Conservation (phyloP, 176 grass and related monocot species). For the Oryza meyeriana region DNA sequence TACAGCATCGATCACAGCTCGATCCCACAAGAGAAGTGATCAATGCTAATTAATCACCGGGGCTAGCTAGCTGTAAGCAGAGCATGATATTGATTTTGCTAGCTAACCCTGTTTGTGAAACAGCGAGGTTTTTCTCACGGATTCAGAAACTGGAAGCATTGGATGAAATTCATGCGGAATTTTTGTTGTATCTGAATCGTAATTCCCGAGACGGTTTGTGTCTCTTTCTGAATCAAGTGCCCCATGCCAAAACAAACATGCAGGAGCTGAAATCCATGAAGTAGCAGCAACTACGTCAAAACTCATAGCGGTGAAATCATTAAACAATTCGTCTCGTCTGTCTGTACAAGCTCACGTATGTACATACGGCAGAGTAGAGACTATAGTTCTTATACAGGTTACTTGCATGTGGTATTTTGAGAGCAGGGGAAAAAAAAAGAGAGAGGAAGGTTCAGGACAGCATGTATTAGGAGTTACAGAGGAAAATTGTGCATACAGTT, state of each 20-base stretch:
- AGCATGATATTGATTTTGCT: background rate
- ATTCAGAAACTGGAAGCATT: background rate
- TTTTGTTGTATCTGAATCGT: background rate
- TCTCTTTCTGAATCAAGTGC: background rate
- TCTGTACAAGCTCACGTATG: background rate
- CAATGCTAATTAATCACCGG: background rate
- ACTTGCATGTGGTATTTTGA: background rate
- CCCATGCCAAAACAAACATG: background rate
- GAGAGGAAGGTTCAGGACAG: no score
- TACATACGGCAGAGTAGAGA: background rate
- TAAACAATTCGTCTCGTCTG: background rate
- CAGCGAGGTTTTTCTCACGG: background rate
- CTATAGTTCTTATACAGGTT: background rate
- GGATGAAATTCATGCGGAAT: background rate
- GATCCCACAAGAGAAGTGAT: background rate
- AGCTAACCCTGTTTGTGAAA: background rate
- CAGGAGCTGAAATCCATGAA: constrained; percentile 22
- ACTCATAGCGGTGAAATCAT: constrained; percentile 5
- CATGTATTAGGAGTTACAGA: background rate
- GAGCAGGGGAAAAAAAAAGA: background rate
- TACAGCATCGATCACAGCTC: background rate
- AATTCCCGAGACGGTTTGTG: background rate
- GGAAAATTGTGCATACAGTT: background rate
- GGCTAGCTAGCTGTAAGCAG: background rate
- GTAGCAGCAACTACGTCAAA: background rate